Conservation (phyloP, 352 stramenopile genomes). For the Pythium coloratum region DNA sequence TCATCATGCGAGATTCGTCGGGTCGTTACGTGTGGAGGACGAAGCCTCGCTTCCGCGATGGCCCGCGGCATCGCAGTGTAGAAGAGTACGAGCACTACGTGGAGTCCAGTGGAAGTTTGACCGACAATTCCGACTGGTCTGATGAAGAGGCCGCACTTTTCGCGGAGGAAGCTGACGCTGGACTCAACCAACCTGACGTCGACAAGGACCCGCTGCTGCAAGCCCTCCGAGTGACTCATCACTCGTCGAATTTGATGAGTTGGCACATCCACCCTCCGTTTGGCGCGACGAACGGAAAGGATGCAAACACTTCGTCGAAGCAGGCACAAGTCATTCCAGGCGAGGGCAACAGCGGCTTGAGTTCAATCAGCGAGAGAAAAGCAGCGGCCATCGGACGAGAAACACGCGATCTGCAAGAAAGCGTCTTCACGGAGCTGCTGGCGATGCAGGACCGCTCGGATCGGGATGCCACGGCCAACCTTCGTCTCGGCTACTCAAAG, state of each 20-base stretch:
- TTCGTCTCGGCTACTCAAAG: conserved; percentile 18
- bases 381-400: conserved; percentile 50
- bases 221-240: conserved; percentile 61
- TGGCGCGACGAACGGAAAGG: conserved; percentile 12
- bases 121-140: conserved; percentile 19
- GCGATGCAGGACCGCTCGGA: conserved; percentile 61
- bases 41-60: conserved; percentile 64
- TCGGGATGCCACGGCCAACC: conserved; percentile 19
- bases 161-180: conserved; percentile 26
- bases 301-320: conserved; percentile 21
- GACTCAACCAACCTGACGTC: conserved; percentile 35
- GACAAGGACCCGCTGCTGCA: conserved; percentile 57
- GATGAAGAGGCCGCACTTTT: conserved; percentile 14
- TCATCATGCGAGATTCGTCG: conserved; percentile 79
- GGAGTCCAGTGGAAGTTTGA: conserved; percentile 19
- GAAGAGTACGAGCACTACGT: conserved; percentile 59
- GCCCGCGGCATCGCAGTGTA: conserved; percentile 49
- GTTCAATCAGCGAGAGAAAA: conserved; percentile 60
- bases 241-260: conserved; percentile 68
- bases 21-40: conserved; percentile 80
- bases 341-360: conserved; percentile 79
- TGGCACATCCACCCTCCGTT: conserved; percentile 43
- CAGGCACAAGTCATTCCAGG: conserved; percentile 40
- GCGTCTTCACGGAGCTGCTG: conserved; percentile 68
- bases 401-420: conserved; percentile 53